Conservation (phyloP, 495 filamentous ascomycete genomes). For the Hypomontagnella submonticulosa region DNA sequence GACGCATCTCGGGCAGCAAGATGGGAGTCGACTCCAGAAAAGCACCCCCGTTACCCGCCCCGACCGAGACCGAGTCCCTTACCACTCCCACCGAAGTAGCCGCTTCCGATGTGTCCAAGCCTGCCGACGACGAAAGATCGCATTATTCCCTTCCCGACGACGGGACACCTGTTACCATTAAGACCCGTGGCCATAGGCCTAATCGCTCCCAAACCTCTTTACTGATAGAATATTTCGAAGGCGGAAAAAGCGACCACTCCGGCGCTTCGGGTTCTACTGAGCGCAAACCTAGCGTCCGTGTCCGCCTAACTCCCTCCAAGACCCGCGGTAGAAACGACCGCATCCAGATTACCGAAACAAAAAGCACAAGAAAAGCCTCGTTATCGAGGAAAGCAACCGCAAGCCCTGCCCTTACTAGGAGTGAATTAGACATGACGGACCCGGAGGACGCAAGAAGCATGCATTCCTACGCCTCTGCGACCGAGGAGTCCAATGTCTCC, state of each 20-base stretch:
- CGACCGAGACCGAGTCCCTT: slow-evolving; percentile 79
- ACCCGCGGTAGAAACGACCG: slow-evolving; percentile 70
- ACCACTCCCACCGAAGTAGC: slow-evolving; percentile 67
- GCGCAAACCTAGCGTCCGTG: slow-evolving; percentile 89
- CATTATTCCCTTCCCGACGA: slow-evolving; percentile 94
- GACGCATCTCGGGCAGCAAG: slow-evolving; percentile 49
- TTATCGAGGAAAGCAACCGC: slow-evolving; percentile 69
- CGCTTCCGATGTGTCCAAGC: slow-evolving; percentile 79
- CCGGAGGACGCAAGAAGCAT: slow-evolving; percentile 61
- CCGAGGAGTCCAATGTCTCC: slow-evolving; percentile 78
- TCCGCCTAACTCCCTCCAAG: slow-evolving; percentile 88
- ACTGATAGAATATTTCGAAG: slow-evolving; percentile 98
- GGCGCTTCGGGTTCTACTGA: slow-evolving; percentile 47
- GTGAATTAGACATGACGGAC: slow-evolving; percentile 52
- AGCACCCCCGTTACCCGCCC: slow-evolving; percentile 75
- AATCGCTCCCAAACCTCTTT: slow-evolving; percentile 88
- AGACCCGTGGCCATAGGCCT: slow-evolving; percentile 72
- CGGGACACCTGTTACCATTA: slow-evolving; percentile 90
- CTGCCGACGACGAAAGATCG: slow-evolving; percentile 71
- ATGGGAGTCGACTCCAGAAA: slow-evolving; percentile 79
- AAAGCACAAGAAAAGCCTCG: slow-evolving; percentile 63
- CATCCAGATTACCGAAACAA: slow-evolving; percentile 84
- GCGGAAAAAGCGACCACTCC: slow-evolving; percentile 71
- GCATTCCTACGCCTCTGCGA: slow-evolving; percentile 76
- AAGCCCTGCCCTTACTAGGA: slow-evolving; percentile 70